Percentiles rank a stretch among this genome's conserved stretches.
These are phyloP conservation scores for Citrus hindsii DNA, from an alignment of 345 rosid genomes.

Conservation along the genomic window DNA sequence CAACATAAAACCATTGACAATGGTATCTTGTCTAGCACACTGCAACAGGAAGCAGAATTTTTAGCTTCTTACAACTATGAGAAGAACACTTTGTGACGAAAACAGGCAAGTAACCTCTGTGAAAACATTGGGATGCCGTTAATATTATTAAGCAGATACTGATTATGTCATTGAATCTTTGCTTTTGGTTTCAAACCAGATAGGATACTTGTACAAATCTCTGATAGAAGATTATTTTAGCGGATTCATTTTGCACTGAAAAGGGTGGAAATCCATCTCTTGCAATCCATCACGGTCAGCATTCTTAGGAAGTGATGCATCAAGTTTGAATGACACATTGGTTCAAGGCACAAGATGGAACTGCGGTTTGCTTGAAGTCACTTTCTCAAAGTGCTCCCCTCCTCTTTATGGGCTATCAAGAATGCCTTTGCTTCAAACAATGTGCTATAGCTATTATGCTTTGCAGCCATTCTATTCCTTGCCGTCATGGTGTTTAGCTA, in stretches of 20 bases:
- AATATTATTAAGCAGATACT: not conserved
- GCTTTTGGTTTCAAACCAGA: conserved; percentile 11
- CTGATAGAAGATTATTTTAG: conserved; percentile 30
- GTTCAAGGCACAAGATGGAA: conserved; percentile 29
- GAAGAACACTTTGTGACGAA: conserved; percentile 13
- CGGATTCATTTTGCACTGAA: conserved; percentile 24
- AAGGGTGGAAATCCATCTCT: conserved; percentile 26
- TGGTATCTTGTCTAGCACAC: not conserved
- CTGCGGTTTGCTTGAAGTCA: conserved; percentile 22
- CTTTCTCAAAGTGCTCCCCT: conserved; percentile 26
- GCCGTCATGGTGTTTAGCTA: conserved; percentile 25
- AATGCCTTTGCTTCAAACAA: conserved; percentile 23
- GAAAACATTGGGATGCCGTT: not conserved
- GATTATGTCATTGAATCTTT: not conserved
- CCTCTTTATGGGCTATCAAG: conserved; percentile 17
- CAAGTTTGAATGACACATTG: conserved; percentile 24
- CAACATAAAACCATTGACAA: not conserved
- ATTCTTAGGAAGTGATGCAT: conserved; percentile 22
- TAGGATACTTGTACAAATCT: conserved; percentile 20
- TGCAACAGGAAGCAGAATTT: not conserved
- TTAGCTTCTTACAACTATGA: conserved; percentile 14
- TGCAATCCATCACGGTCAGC: conserved; percentile 23
- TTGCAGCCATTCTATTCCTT: conserved; percentile 21
- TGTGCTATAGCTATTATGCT: conserved; percentile 19
- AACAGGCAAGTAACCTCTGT: conserved; percentile 1